A percentile compares a stretch with the other conserved stretches of the same genome.
These are phyloP conservation scores for Mortierella sp. DNA, from an alignment of 371 early-diverging fungal species.

Conservation along the genomic window DNA sequence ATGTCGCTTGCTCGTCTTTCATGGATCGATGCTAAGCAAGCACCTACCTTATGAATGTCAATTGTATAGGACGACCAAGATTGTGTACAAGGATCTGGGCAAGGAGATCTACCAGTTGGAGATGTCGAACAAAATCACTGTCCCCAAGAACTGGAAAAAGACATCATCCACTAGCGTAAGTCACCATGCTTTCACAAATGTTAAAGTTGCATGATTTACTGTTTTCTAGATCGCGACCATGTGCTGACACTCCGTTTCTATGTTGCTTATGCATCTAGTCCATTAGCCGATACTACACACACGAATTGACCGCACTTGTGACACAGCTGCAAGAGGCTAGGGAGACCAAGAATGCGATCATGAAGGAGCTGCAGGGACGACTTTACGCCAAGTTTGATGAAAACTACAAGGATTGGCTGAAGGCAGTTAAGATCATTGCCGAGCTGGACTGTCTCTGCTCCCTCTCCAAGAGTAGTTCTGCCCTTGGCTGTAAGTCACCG, in stretches of 20 bases:
- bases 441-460: slow-evolving; percentile 94
- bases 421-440: slow-evolving; percentile 81
- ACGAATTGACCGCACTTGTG: slow-evolving; percentile 75
- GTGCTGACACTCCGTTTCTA: not conserved
- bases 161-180: slow-evolving; percentile 84
- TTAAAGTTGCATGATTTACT: not conserved
- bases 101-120: slow-evolving; percentile 98
- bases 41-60: not conserved
- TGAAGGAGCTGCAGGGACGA: slow-evolving; percentile 76
- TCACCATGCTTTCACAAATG: not conserved
- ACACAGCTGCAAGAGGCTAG: slow-evolving; percentile 83
- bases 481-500: slow-evolving; percentile 66
- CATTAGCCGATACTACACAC: slow-evolving; percentile 91
- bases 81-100: slow-evolving; percentile 91
- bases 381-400: slow-evolving; percentile 87
- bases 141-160: slow-evolving; percentile 86
- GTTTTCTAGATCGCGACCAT: not conserved
- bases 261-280: slow-evolving; percentile 59
- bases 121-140: slow-evolving; percentile 80
- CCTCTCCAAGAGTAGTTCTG: slow-evolving; percentile 79
- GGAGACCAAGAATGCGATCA: slow-evolving; percentile 76
- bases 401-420: slow-evolving; percentile 78
- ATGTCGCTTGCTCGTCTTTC: not conserved
- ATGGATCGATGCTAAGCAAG: not conserved
- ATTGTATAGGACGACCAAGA: slow-evolving; percentile 59